phyloP scores from a whole-genome alignment of 306 rosid species.

The Geum urbanum region DNA sequence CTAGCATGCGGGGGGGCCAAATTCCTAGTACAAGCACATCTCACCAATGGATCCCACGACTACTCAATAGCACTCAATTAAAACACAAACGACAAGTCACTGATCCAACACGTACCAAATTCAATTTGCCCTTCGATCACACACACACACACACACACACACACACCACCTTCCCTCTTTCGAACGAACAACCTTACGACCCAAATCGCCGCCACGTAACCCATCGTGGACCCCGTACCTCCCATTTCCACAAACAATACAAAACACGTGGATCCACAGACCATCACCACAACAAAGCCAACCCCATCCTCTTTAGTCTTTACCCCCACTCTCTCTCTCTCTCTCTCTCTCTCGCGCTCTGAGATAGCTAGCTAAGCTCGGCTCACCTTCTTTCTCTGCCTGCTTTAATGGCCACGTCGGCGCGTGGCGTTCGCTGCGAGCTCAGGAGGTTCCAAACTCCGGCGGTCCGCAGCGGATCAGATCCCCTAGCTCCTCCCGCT shows the following conservation, averaged over 20 bases:
- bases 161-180: neutral
- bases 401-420: constrained; percentile 38
- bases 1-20: too few relatives aligned
- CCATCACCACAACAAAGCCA: neutral
- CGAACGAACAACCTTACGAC: constrained; percentile 7
- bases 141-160: too few relatives aligned
- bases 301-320: neutral
- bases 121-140: too few relatives aligned
- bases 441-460: constrained; percentile 31
- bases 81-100: neutral
- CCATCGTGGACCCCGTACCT: neutral
- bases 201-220: constrained; percentile 10
- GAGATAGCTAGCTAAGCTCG: neutral
- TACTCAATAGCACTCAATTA: too few relatives aligned
- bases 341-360: neutral
- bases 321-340: neutral
- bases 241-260: constrained; percentile 7
- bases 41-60: too few relatives aligned
- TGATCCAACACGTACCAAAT: neutral
- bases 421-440: constrained; percentile 41
- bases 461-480: constrained; percentile 19
- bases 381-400: neutral
- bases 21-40: too few relatives aligned
- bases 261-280: constrained; percentile 28
- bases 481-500: constrained; percentile 33